phyloP scores from a whole-genome alignment of 2,329 filamentous ascomycete species.

The Paramyrothecium sp. region DNA sequence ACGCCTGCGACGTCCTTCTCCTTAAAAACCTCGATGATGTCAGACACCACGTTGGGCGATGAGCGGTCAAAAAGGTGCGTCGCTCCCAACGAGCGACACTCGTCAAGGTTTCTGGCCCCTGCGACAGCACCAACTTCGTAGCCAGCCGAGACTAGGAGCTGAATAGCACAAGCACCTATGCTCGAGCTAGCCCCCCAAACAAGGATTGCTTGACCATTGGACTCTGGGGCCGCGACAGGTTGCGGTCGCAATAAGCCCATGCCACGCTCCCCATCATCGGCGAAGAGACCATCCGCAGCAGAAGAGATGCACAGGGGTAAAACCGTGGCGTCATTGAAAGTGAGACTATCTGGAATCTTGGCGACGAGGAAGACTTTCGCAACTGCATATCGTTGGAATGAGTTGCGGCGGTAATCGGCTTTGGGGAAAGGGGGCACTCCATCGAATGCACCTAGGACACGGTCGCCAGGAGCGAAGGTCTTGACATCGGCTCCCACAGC shows the following conservation, averaged over 20 bases:
- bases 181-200: slow-evolving; percentile 47
- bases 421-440: neutral
- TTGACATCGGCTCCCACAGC: slow-evolving; percentile 17
- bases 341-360: neutral
- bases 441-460: slow-evolving; percentile 11
- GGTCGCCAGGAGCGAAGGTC: slow-evolving; percentile 19
- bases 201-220: neutral
- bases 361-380: slow-evolving; percentile 1
- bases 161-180: slow-evolving; percentile 43
- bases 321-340: too few species aligned
- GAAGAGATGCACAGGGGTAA: too few species aligned
- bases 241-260: too few species aligned
- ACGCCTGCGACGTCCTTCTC: slow-evolving; percentile 3
- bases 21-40: slow-evolving; percentile 32
- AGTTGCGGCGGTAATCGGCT: neutral
- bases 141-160: slow-evolving; percentile 38
- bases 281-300: too few species aligned
- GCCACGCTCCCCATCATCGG: too few species aligned
- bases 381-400: slow-evolving; percentile 2
- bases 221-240: neutral
- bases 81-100: slow-evolving; percentile 36
- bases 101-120: slow-evolving; percentile 36
- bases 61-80: slow-evolving; percentile 9
- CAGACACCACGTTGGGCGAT: too few species aligned
- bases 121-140: slow-evolving; percentile 41